Conservation (phyloP, 2,329 filamentous ascomycete genomes). For the Tolypocladium guangdongense region DNA sequence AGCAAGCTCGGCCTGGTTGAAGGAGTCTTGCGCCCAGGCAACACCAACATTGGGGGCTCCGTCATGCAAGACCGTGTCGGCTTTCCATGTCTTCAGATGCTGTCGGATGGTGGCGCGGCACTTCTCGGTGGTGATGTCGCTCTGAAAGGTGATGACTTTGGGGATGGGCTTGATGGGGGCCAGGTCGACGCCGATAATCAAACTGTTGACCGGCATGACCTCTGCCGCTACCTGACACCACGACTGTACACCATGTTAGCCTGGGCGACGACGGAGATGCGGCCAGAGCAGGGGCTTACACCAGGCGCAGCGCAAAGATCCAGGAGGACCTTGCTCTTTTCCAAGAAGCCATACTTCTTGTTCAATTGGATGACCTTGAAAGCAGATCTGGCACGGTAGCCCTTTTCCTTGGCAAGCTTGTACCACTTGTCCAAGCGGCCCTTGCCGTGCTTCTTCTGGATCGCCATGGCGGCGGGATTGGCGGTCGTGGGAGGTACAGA, state of each 20-base stretch:
- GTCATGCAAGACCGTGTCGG: conserved; percentile 90
- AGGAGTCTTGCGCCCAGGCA: conserved; percentile 96
- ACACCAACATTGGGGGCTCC: conserved; percentile 97
- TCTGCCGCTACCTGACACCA: conserved; percentile 97
- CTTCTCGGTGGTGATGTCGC: conserved; percentile 96
- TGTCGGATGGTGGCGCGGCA: conserved; percentile 80
- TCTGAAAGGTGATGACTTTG: conserved; percentile 88
- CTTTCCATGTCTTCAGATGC: conserved; percentile 93
- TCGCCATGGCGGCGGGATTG: conserved; percentile 55
- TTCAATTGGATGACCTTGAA: conserved; percentile 98
- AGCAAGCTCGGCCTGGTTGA: conserved; percentile 89
- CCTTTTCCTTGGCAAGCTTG: conserved; percentile 95
- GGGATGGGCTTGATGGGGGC: conserved; percentile 93
- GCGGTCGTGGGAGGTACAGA: not conserved
- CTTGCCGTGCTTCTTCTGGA: conserved; percentile 98
- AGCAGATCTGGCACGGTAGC: conserved; percentile 87
- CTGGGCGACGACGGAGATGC: not conserved
- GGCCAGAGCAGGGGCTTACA: conserved; percentile 35
- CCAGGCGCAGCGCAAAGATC: conserved; percentile 97
- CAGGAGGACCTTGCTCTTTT: conserved; percentile 90
- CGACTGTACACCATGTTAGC: conserved; percentile 39
- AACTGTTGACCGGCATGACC: conserved; percentile 79
- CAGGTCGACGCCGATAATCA: conserved; percentile 92
- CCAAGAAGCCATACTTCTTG: conserved; percentile 97
- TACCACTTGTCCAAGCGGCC: conserved; percentile 99